Percentiles rank a stretch among this genome's conserved stretches.
Conservation (phyloP, 164 flowering plant species). For the Buxus sempervirens region DNA sequence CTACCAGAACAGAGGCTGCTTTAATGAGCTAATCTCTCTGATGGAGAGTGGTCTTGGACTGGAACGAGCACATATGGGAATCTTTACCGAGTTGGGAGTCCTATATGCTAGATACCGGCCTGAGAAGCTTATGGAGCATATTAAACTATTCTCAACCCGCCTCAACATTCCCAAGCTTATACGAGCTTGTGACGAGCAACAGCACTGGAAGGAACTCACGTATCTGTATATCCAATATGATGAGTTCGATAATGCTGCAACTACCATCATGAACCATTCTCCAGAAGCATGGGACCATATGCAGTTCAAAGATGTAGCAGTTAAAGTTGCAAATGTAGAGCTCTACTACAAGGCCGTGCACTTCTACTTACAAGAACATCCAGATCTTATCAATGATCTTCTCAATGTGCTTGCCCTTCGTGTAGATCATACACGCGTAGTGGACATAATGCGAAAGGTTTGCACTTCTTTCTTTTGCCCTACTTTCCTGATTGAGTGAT, state of each 20-base stretch:
- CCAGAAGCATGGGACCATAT: conserved; percentile 99
- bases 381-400: conserved; percentile 88
- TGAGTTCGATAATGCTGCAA: conserved; percentile 99
- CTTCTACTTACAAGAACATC: conserved; percentile 97
- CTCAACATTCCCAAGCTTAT: conserved; percentile 97
- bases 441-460: conserved; percentile 98
- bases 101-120: conserved; percentile 96
- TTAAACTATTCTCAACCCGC: conserved; percentile 87
- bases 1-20: conserved; percentile 96
- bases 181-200: conserved; percentile 95
- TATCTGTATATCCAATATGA: conserved; percentile 94
- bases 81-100: conserved; percentile 95
- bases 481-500: background rate
- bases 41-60: conserved; percentile 99
- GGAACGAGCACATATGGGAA: conserved; percentile 99
- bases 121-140: conserved; percentile 99
- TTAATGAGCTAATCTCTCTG: conserved; percentile 83
- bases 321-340: conserved; percentile 97
- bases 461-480: background rate
- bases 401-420: conserved; percentile 95
- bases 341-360: conserved; percentile 97
- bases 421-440: conserved; percentile 94
- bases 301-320: conserved; percentile 96
- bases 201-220: conserved; percentile 96
- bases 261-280: conserved; percentile 97